These are phyloP conservation scores for Sarocladium kiliense DNA, from an alignment of 2,329 filamentous ascomycete species.

Conservation along the genomic window DNA sequence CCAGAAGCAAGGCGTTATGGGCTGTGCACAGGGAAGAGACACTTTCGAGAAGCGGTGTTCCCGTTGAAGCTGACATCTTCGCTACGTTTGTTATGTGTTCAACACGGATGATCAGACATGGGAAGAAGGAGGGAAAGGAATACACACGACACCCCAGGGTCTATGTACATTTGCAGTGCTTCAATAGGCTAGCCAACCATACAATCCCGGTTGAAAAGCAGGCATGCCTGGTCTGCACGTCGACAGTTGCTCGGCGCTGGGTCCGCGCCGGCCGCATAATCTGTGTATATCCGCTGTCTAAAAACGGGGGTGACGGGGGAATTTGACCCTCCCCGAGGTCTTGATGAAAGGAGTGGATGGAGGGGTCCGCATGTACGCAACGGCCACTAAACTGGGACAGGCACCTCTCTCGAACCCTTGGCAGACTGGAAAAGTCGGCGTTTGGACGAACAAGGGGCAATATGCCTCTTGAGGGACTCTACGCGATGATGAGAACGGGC, in stretches of 20 bases:
- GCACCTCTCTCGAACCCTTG: neutral
- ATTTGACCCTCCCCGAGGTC: neutral
- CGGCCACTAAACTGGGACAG: neutral
- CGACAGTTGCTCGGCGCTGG: neutral
- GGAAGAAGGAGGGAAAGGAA: neutral
- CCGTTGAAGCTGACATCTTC: neutral
- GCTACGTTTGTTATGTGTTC: neutral
- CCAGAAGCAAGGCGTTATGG: slow-evolving; percentile 1
- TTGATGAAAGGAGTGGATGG: neutral
- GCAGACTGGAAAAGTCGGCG: neutral
- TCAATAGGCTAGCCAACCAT: slow-evolving; percentile 1
- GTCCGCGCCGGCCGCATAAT: neutral
- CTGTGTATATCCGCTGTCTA: neutral
- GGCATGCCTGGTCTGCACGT: neutral
- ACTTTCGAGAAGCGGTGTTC: neutral
- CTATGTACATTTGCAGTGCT: neutral
- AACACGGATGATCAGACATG: neutral
- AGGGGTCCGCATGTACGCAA: neutral
- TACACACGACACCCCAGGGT: neutral
- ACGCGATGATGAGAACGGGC: too few species aligned
- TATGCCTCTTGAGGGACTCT: neutral
- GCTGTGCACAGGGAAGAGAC: neutral
- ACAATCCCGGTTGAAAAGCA: neutral
- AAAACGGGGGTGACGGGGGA: neutral
- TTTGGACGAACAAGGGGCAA: neutral